Base-by-base conservation (phyloP, 1,139 yeast genomes). In the Taphrina pruni region DNA sequence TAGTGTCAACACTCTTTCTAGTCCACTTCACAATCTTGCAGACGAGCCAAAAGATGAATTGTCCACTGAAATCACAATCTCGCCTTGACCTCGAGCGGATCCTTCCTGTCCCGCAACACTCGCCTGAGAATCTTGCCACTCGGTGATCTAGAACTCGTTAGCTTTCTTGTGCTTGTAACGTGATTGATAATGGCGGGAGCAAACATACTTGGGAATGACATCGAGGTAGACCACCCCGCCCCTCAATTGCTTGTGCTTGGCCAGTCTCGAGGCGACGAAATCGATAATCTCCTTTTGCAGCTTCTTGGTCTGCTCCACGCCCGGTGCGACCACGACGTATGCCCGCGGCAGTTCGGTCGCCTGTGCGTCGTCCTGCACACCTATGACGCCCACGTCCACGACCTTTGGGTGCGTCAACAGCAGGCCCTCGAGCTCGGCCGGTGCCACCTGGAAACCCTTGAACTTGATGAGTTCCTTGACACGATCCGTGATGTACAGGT, bases 401-500 rank as follows among this genome's bases (percentile, higher is more conserved):
- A 79, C 79, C 21, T 71, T 70, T n/a, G 77, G 76, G 69, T 77
- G 75, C 9, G 87, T 80, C 55, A 88, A 79, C 72, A 89, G 86
- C 26, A 82, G 78, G 72, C 86, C 88, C 76, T 89, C 95, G 66
- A 89, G 85, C 77, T 86, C 88, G 72, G 90, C 95, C 0, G 95
- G 94, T 0, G 94, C 88, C 46, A 89, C 87, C 77, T 89, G 90
- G 77, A 89, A 93, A 11, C 74, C 74, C 78, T 89, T 93, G 8
- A 90, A 82, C 76, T 87, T 87, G 81, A 87, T 87, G 78, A 87
- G 87, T 75, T 87, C 87, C 79, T 87, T 87, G 52, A 87, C 88
- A 71, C 92, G 81, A 75, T 87, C 92, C 72, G 87, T 81, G 66
- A 87, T 86, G 71, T 75, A 79, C 7, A 87, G 75, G 71, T 87